These are phyloP conservation scores for Erodium moschatum DNA, from an alignment of 441 rosid genomes.

Conservation along the genomic window DNA sequence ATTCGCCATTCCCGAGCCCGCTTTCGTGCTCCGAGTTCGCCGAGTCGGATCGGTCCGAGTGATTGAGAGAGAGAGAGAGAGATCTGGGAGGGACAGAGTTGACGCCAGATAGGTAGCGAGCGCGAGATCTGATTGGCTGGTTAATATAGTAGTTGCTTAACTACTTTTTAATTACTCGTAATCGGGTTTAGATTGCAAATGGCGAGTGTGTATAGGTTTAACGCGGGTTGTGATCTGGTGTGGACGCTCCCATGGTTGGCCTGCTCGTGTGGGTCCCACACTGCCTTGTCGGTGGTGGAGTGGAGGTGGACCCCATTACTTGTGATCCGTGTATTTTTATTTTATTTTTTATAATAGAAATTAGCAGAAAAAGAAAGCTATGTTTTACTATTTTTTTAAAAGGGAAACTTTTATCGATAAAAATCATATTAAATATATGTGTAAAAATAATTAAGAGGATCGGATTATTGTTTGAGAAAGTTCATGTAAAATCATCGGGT, in stretches of 20 bases:
- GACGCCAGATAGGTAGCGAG: neutral
- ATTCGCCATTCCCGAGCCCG: conserved; percentile 34
- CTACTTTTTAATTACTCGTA: conserved; percentile 7
- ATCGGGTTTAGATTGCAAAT: neutral
- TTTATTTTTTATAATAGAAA: neutral
- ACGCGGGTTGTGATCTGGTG: conserved; percentile 1
- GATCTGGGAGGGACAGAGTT: neutral
- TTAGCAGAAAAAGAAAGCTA: too few relatives aligned
- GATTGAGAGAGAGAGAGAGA: neutral
- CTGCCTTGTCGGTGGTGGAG: too few relatives aligned
- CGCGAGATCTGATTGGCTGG: neutral
- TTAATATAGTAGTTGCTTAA: conserved; percentile 8
- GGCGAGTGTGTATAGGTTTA: neutral
- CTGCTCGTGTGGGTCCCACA: conserved; percentile 1
- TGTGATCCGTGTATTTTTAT: neutral
- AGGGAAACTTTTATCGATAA: too few relatives aligned
- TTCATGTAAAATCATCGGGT: too few relatives aligned
- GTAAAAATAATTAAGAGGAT: too few relatives aligned
- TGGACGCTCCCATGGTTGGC: neutral
- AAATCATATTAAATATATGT: too few relatives aligned
- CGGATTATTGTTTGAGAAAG: too few relatives aligned
- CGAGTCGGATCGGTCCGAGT: conserved; percentile 2
- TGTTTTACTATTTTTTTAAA: too few relatives aligned
- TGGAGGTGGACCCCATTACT: neutral
- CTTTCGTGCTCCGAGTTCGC: neutral